Base-by-base conservation (phyloP, 768 basidiomycete genomes). In the Polyporus arcularius region DNA sequence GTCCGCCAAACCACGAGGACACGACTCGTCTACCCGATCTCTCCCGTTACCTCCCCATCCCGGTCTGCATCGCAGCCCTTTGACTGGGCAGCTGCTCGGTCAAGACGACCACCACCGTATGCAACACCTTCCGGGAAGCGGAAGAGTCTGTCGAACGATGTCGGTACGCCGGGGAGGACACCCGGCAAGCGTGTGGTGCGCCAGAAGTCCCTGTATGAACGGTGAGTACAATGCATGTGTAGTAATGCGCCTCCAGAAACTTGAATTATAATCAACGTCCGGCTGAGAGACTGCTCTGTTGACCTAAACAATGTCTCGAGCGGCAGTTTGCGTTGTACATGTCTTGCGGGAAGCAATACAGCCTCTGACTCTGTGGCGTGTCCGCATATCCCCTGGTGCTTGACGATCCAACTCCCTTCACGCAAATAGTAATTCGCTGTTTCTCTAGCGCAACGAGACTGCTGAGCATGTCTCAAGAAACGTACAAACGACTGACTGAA, bases 81-180 rank as follows among this genome's bases (percentile, higher is more conserved):
- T 67, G 92, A 94, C 75, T 94, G 92, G 92, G 88, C 90, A 32
- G 92, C 92, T 0, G 92, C 86, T 12, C 80, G 88, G n/a, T 80
- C 84, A 0, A 78, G 82, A 52, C 80, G 79, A 62, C 86, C 89
- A 4, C 84, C 92, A 4, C 92, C 92, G 3, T 94, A 89, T 78
- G 79, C 78, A 3, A 85, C 86, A 0, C 89, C 89, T 2, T 70
- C 79, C 7, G 74, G 75, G 53, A 78, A 70, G 75, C 43, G 80
- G 53, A 43, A 53, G 68, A 60, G 79, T 72, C 16, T 63, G 38
- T n/a, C 46, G 26, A 64, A 63, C 40, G 66, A 64, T 28, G 38
- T 60, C 1, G 66, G 66, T 48, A 62, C 61, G 6, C 60, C 63
- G 12, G 71, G 73, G 6, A 57, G 62, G 32, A 77, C 83, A 11